Base-by-base conservation (phyloP, 2,329 filamentous ascomycete species). In the Pseudocercospora macadamiae region DNA sequence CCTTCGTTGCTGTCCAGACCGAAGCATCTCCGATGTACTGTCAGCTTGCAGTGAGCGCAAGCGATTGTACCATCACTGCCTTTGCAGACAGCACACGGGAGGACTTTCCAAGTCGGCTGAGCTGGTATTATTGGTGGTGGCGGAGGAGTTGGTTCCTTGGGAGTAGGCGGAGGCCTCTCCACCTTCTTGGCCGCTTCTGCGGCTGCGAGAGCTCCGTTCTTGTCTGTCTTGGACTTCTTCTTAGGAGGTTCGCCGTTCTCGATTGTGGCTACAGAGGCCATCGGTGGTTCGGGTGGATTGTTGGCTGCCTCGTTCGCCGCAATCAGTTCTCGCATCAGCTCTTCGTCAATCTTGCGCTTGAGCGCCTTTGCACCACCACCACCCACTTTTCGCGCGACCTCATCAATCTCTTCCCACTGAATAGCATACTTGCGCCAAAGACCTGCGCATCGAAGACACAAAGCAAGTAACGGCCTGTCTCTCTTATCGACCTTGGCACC, bases 351-450 rank as follows among this genome's bases (percentile, higher is more conserved):
- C 71, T 89, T 90, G 59, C 90, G 86, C 77, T 95, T 96, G 86
- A 88, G 93, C 3, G 90, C 89, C 66, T 91, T 88, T 45, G 90
- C 89, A 44, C 93, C 91, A 42, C 91, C 90, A 64, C 89, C 86
- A 1, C 88, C 85, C 39, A 96, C 87, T 77, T 96, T 96, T 78
- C 93, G 96, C 36, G 88, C 86, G 34, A 96, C 85, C 68, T 97
- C 93, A 39, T 97, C 95, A 12, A 92, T 84, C 65, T 96, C 91
- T 74, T 97, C 95, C 87, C 91, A 99, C 66, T 96, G 91, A 62
- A 99, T 91, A 14, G 89, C 93, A 74, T 99, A 99, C 64, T 93
- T 90, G 51, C 95, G 88, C 95, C 95, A 99, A 7, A 99, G 80
- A 69, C 95, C 88, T 23, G 93, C 93, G 71, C 95, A 99, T 60